Evolutionary conservation across 495 filamentous ascomycete species (phyloP).

Genomic region (Aspergillus cavernicola): DNA sequence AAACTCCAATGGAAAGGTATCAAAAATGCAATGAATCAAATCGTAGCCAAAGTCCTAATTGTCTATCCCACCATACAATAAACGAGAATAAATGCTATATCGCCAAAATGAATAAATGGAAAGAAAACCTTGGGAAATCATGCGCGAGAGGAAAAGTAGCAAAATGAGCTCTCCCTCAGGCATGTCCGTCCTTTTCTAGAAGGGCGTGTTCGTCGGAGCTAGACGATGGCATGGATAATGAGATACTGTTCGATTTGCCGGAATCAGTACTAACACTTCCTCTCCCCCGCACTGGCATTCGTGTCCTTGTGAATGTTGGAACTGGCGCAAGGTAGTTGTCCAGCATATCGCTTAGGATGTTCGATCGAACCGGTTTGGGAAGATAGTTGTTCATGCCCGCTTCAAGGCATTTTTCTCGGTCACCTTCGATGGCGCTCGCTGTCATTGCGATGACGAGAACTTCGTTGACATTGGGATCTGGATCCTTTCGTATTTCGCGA

Average conservation of each 20-base stretch:
- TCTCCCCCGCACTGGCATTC: slow-evolving; percentile 35
- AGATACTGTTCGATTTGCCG: slow-evolving; percentile 34
- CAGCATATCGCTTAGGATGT: slow-evolving; percentile 69
- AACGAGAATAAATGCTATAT: too few relatives aligned
- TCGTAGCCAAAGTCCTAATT: background rate
- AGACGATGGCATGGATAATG: slow-evolving; percentile 23
- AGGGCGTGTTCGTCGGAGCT: slow-evolving; percentile 24
- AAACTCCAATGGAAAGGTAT: background rate
- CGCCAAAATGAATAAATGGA: too few relatives aligned
- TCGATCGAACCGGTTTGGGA: slow-evolving; percentile 79
- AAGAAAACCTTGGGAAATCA: background rate
- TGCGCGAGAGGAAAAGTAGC: background rate
- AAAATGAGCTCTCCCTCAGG: background rate
- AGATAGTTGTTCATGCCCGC: slow-evolving; percentile 96
- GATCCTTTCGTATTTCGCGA: slow-evolving; percentile 69
- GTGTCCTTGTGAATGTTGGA: slow-evolving; percentile 37
- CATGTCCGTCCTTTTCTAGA: slow-evolving; percentile 23
- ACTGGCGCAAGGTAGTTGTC: slow-evolving; percentile 63
- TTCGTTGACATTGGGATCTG: slow-evolving; percentile 66
- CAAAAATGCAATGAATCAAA: background rate
- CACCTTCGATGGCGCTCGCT: slow-evolving; percentile 84
- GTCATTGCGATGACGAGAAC: slow-evolving; percentile 92
- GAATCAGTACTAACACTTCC: slow-evolving; percentile 31
- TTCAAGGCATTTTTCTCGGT: slow-evolving; percentile 86
- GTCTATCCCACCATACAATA: background rate